These are phyloP conservation scores for Teratosphaeria viscida DNA, from an alignment of 2,329 filamentous ascomycete species.

Conservation along the genomic window DNA sequence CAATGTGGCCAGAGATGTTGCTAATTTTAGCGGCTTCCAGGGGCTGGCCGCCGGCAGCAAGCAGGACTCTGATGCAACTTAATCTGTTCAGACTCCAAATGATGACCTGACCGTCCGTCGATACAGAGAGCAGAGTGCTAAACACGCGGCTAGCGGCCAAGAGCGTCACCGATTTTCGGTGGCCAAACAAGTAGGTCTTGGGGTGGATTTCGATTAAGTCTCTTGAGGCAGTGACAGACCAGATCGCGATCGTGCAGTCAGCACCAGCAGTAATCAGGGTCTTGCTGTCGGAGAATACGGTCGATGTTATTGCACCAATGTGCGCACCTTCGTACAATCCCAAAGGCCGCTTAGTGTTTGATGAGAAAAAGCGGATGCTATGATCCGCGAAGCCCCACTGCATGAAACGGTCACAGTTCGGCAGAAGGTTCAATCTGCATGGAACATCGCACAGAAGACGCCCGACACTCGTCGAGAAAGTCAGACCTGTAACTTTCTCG, in stretches of 20 bases:
- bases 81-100: constrained; percentile 91
- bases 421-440: constrained; percentile 78
- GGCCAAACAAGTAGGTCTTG: constrained; percentile 75
- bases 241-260: constrained; percentile 83
- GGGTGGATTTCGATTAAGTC: constrained; percentile 71
- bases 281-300: constrained; percentile 77
- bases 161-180: constrained; percentile 70
- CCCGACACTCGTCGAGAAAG: constrained; percentile 69
- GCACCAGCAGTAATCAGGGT: constrained; percentile 86
- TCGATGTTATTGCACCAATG: constrained; percentile 75
- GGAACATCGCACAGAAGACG: constrained; percentile 73
- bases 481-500: constrained; percentile 69
- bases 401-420: constrained; percentile 77
- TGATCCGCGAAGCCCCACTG: constrained; percentile 96
- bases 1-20: constrained; percentile 80
- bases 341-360: constrained; percentile 70
- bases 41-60: constrained; percentile 44
- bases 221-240: constrained; percentile 50
- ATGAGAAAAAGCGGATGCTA: constrained; percentile 81
- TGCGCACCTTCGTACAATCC: constrained; percentile 92
- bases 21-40: constrained; percentile 73
- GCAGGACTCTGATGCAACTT: constrained; percentile 54
- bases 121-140: constrained; percentile 76
- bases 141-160: constrained; percentile 82
- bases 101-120: constrained; percentile 69